Evolutionary conservation across 2,329 filamentous ascomycete species (phyloP).

Genomic region (Penicillium paneum): DNA sequence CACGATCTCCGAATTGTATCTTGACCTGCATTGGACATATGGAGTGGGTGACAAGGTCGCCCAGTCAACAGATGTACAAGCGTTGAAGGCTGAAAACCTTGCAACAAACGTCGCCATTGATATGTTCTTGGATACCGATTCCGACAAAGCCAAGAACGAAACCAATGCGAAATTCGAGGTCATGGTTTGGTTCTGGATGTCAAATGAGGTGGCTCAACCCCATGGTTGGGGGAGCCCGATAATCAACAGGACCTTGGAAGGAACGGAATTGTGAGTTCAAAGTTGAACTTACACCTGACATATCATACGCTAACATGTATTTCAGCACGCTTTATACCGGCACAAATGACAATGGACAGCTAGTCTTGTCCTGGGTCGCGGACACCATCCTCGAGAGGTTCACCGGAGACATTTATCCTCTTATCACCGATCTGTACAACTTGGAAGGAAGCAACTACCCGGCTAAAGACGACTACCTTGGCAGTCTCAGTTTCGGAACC

Average conservation of each 20-base stretch:
- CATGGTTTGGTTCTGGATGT: constrained; percentile 56
- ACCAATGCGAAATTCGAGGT: constrained; percentile 48
- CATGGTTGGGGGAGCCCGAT: constrained; percentile 45
- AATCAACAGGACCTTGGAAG: constrained; percentile 40
- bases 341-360: constrained; percentile 43
- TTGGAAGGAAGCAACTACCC: constrained; percentile 39
- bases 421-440: constrained; percentile 44
- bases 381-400: constrained; percentile 40
- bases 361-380: constrained; percentile 53
- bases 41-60: constrained; percentile 44
- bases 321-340: constrained; percentile 17
- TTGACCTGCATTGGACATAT: constrained; percentile 53
- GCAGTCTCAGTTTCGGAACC: constrained; percentile 53
- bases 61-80: constrained; percentile 34
- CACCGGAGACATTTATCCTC: constrained; percentile 47
- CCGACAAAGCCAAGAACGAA: constrained; percentile 41
- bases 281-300: background rate
- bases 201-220: constrained; percentile 49
- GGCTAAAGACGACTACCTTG: constrained; percentile 46
- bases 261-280: constrained; percentile 28
- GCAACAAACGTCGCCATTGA: constrained; percentile 59
- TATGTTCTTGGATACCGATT: constrained; percentile 55
- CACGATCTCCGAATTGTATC: constrained; percentile 39
- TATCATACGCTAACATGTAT: constrained; percentile 3
- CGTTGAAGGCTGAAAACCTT: constrained; percentile 38